Base-by-base conservation (phyloP, 768 basidiomycete genomes). In the Tephrocybe sp. region DNA sequence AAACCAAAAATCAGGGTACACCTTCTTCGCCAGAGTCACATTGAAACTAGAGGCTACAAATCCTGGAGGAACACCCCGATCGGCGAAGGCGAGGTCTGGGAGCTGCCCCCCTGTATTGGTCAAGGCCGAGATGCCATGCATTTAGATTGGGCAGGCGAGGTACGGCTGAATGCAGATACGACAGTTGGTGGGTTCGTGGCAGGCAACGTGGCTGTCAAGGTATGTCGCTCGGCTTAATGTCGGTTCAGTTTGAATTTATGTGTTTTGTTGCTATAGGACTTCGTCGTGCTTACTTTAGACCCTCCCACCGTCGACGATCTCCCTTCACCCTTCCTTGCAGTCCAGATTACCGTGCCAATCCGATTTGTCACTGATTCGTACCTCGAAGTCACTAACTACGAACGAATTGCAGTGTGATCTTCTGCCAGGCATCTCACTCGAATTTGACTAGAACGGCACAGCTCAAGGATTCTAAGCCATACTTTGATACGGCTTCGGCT, bases 121-220 rank as follows among this genome's bases (percentile, higher is more conserved):
- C 51, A 38, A 52, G 56, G 26, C 51, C 54, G 30, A 49, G 54
- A 49, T 57, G 59, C 9, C 65, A 63, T 39, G 31, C 68, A 75
- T 54, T 65, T 86, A 2, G 83, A 86, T 55, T 88, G 84, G 77
- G 80, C 80, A 53, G 85, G 84, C 11, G 74, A 78, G 49, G 53
- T 85, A 12, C 60, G 59, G 23, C 67, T 71, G 39, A 56, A 63
- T 11, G 59, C 68, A n/a, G 67, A 74, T 36, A 63, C 75, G 38
- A 65, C 62, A 0, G 68, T 69, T 38, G 76, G 77, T 22, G 68
- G 77, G 8, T 86, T 86, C 65, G 59, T 48, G 26, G 71, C 75
- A 1, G 72, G 63, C 11, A 70, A 72, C 36, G 63, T 83, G 3
- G 54, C 65, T 13, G 70, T 77, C 39, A 73, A 73, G 63, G 77